Evolutionary conservation across 129 eudicot genomes (phyloP), one percentile per base, ranked within the genome.

Genomic region (Daucus carota): DNA sequence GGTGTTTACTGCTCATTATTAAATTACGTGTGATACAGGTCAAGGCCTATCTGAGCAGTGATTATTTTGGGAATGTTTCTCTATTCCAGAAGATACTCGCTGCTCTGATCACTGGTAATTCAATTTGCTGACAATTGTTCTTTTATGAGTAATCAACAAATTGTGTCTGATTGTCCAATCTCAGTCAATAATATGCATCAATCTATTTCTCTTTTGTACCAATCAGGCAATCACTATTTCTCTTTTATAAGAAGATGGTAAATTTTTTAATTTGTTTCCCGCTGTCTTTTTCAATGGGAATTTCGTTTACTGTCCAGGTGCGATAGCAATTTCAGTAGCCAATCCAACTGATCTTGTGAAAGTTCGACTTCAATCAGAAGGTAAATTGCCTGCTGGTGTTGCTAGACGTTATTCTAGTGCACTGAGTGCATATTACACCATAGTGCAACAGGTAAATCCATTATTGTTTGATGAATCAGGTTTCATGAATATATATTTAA

Each of bases 271-370:
- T 17, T 36, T 11, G 29, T n/a, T 78, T 6, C n/a, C 45, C 43
- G 36, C 44, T 50, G 17, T 71, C 57, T 72, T 33, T 70, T 40
- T 59, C 17, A 68, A 6, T 38, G 12, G 3, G 32, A 9, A 17
- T 10, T 75, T 71, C 18, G 72, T 43, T 74, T 67, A 70, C 76
- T 41, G 59, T 69, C 78, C 81, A 93, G 98, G 98, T 84, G 97
- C 98, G 45, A 84, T 93, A 73, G 98, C 98, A 63, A 93, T 93
- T 77, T 44, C 88, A 34, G 81, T 89, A 82, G 97, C 97, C 52
- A 92, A 90, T 85, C 98, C 98, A 72, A 94, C 98, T 22, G 98
- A 94, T 84, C 88, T 94, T 41, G 98, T 94, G 34, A 94, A 94
- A 85, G 93, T 94, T 74, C 93, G 98, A 70, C 96, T 94, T 73